Conservation (phyloP, 345 rosid species). For the Boechera divaricarpa region DNA sequence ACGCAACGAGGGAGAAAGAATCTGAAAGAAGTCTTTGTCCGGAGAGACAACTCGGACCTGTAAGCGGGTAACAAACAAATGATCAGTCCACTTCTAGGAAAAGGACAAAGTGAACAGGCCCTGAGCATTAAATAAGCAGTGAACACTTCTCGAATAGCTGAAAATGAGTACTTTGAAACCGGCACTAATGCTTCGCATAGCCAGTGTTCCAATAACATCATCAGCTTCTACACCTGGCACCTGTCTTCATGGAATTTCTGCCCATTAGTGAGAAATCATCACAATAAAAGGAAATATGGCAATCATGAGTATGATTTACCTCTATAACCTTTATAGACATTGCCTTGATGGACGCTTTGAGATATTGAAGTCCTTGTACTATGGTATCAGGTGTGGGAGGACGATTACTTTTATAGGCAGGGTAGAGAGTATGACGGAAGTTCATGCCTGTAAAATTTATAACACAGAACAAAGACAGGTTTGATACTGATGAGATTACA, state of each 20-base stretch:
- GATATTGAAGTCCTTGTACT: conserved; percentile 90
- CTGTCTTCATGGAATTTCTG: conserved; percentile 52
- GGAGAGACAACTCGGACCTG: conserved; percentile 99
- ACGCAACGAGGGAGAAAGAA: conserved; percentile 90
- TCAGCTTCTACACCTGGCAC: conserved; percentile 99
- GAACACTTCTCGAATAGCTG: conserved; percentile 24
- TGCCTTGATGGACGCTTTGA: conserved; percentile 95
- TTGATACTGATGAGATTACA: not conserved
- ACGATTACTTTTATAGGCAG: conserved; percentile 89
- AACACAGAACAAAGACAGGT: conserved; percentile 18
- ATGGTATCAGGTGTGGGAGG: conserved; percentile 97
- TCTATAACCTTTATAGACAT: conserved; percentile 94
- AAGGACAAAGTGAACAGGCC: not conserved
- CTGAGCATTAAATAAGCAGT: conserved; percentile 7
- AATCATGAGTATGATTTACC: conserved; percentile 55
- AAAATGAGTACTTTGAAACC: conserved; percentile 71
- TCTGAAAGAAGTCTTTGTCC: conserved; percentile 98
- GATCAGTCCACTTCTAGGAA: conserved; percentile 9
- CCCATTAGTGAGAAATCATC: conserved; percentile 38
- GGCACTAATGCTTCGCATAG: conserved; percentile 74
- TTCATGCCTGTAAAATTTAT: conserved; percentile 59
- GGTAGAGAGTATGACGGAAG: conserved; percentile 88
- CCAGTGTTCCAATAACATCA: conserved; percentile 97
- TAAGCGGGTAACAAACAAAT: conserved; percentile 21
- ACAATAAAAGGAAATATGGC: conserved; percentile 20